Evolutionary conservation across 768 basidiomycete species (phyloP).

Genomic region (Suillus bovinus): DNA sequence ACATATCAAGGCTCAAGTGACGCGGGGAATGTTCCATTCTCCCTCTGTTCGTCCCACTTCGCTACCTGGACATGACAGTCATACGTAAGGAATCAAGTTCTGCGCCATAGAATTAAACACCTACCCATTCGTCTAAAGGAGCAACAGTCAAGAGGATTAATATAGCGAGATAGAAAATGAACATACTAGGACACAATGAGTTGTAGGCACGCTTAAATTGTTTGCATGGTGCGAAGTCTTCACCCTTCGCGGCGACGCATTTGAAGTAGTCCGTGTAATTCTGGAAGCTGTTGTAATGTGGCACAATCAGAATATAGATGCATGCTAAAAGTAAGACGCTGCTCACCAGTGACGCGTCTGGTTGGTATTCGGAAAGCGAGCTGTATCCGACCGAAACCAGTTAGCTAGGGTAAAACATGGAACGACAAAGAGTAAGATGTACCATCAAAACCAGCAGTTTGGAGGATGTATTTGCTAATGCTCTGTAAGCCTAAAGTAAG

Average conservation of each 20-base stretch:
- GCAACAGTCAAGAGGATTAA: constrained; percentile 14
- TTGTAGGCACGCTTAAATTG: constrained; percentile 97
- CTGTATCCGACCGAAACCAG: constrained; percentile 37
- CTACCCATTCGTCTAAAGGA: constrained; percentile 86
- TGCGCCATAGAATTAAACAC: constrained; percentile 17
- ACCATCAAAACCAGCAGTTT: constrained; percentile 97
- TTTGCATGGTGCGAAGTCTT: constrained; percentile 98
- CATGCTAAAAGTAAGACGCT: background rate
- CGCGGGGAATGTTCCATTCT: constrained; percentile 89
- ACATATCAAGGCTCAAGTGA: constrained; percentile 73
- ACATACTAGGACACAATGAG: constrained; percentile 96
- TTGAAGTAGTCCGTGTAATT: constrained; percentile 99
- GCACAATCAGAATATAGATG: constrained; percentile 7
- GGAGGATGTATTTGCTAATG: constrained; percentile 79
- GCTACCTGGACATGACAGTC: constrained; percentile 53
- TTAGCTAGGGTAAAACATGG: background rate
- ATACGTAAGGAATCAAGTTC: background rate
- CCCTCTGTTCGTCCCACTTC: constrained; percentile 95
- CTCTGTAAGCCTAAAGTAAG: constrained; percentile 10
- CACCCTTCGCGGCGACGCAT: constrained; percentile 94
- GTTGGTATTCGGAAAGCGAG: constrained; percentile 88
- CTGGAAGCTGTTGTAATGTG: constrained; percentile 64
- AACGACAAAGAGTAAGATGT: constrained; percentile 19
- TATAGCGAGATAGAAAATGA: background rate
- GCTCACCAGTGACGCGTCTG: constrained; percentile 95